A percentile compares a stretch with the other conserved stretches of the same genome.
Evolutionary conservation across 2,329 filamentous ascomycete species (phyloP).

Genomic region (Penicillium sp.): DNA sequence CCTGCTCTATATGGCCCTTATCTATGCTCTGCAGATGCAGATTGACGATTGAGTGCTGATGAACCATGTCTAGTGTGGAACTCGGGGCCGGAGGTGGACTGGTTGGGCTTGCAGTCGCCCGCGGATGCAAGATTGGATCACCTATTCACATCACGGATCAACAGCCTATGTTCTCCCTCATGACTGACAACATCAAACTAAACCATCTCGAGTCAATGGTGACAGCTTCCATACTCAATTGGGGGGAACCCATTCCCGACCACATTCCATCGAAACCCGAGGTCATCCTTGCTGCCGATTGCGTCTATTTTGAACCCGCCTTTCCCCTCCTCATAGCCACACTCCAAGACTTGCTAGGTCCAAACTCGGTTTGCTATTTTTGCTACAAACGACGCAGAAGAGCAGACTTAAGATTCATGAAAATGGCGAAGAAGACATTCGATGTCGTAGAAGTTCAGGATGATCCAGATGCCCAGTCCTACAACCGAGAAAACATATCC

Average conservation of each 20-base stretch:
- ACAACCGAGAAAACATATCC: slow-evolving; percentile 41
- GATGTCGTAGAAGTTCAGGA: slow-evolving; percentile 62
- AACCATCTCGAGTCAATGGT: slow-evolving; percentile 69
- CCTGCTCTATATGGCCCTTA: neutral
- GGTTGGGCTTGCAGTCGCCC: slow-evolving; percentile 66
- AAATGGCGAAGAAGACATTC: slow-evolving; percentile 68
- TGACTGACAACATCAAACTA: slow-evolving; percentile 82
- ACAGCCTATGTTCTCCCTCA: slow-evolving; percentile 77
- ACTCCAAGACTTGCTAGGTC: slow-evolving; percentile 69
- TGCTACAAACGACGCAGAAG: slow-evolving; percentile 92
- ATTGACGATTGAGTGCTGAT: neutral
- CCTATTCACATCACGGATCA: slow-evolving; percentile 83
- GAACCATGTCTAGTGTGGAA: slow-evolving; percentile 66
- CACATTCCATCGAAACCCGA: slow-evolving; percentile 59
- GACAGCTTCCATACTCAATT: slow-evolving; percentile 73
- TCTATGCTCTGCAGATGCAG: neutral
- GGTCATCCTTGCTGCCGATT: slow-evolving; percentile 90
- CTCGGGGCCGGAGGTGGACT: slow-evolving; percentile 89
- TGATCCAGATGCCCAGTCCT: slow-evolving; percentile 42
- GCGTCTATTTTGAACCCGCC: slow-evolving; percentile 94
- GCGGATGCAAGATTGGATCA: slow-evolving; percentile 54
- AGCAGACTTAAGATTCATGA: slow-evolving; percentile 75
- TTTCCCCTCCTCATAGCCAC: slow-evolving; percentile 85
- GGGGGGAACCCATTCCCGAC: slow-evolving; percentile 55
- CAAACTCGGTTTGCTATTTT: slow-evolving; percentile 71